Evolutionary conservation across 1,284 basidiomycete genomes (phyloP).

Genomic region (Gastroboletus turbinatus): DNA sequence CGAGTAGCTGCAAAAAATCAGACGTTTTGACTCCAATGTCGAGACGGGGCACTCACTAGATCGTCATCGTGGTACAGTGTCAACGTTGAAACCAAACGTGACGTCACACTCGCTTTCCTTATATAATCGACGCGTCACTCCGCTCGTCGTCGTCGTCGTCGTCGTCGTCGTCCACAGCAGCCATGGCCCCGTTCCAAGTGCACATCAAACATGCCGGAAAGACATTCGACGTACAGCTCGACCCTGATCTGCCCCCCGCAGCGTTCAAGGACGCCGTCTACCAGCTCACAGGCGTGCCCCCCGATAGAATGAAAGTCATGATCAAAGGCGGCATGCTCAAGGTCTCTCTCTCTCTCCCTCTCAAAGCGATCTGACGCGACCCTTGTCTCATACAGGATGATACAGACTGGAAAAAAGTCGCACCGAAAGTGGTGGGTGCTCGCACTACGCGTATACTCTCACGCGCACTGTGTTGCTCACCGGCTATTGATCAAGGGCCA

Average conservation of each 20-base stretch:
- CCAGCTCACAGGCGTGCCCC: slow-evolving; percentile 81
- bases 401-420: slow-evolving; percentile 80
- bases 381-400: slow-evolving; percentile 65
- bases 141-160: too few relatives aligned
- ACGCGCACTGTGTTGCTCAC: not conserved
- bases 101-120: slow-evolving; percentile 26
- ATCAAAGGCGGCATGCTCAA: slow-evolving; percentile 92
- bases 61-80: slow-evolving; percentile 51
- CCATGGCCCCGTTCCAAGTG: slow-evolving; percentile 68
- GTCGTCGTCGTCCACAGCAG: not conserved
- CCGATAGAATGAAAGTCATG: slow-evolving; percentile 96
- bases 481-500: slow-evolving; percentile 51
- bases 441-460: not conserved
- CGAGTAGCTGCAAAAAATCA: too few relatives aligned
- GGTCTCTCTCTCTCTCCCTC: slow-evolving; percentile 39
- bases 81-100: slow-evolving; percentile 5
- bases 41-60: slow-evolving; percentile 52
- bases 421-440: slow-evolving; percentile 67
- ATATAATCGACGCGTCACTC: slow-evolving; percentile 31
- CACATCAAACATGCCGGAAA: slow-evolving; percentile 93
- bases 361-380: not conserved
- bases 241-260: slow-evolving; percentile 65
- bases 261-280: slow-evolving; percentile 86
- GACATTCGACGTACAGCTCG: slow-evolving; percentile 62
- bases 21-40: too few relatives aligned